Base-by-base conservation (phyloP, 164 flowering plant species). In the Vitis riparia region DNA sequence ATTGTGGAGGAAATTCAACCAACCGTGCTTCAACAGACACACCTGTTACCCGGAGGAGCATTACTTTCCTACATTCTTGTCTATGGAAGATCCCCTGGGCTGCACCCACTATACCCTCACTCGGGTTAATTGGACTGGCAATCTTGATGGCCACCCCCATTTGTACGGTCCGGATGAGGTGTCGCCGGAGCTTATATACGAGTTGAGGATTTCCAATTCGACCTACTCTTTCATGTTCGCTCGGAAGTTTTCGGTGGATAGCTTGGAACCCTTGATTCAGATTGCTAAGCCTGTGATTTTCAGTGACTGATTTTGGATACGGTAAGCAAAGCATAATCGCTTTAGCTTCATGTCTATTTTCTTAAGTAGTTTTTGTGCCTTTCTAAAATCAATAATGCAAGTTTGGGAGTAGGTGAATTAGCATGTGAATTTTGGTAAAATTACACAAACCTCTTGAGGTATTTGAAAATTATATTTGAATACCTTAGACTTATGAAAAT, bases 41-140 rank as follows among this genome's bases (percentile, higher is more conserved):
- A 80, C 91, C 0, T 93, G 98, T 74, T 93, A 89, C 76, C 98
- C 98, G 0, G 98, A 93, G 64, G 98, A 93, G 69, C 97, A 93
- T 71, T 93, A 93, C 67, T 91, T 93, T 51, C 93, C 98, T 1
- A 93, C 98, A 0, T 63, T 93, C 12, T 69, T 93, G 68, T 86
- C 89, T 0, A 89, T 89, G 91, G 65, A 73, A 76, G 97, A 93
- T 71, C 91, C 89, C 0, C 68, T 78, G 2, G 93, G 97, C 2
- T 89, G 97, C 65, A 80, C 77, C 27, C 81, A 75, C 2, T 87
- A 69, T 61, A 88, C 95, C 0, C 74, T 93, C 1, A 93, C 97
- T 0, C 67, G 87, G 13, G 98, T 93, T 29, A 91, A 93, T 57
- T 93, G 98, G 98, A 93, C 97, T 0, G 97, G 71, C 3, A 84